A percentile compares a stretch with the other conserved stretches of the same genome.
phyloP scores from a whole-genome alignment of 768 basidiomycete genomes.

The Paxillus rubicundulus region DNA sequence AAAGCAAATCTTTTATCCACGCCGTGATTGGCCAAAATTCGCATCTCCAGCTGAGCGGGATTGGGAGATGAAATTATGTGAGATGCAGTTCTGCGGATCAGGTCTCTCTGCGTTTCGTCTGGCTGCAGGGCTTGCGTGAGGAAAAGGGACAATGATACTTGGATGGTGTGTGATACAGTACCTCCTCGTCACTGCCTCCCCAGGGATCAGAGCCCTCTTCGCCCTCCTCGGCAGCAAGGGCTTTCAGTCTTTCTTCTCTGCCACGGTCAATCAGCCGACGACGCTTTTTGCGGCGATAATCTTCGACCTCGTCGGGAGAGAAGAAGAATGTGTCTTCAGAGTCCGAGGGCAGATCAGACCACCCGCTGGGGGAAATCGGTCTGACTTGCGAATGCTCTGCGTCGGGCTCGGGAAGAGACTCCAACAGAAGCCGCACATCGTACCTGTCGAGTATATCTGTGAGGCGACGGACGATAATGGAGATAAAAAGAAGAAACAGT shows the following conservation, averaged over 20 bases:
- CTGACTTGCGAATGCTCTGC: background rate
- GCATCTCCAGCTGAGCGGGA: conserved; percentile 79
- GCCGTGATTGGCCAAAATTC: conserved; percentile 85
- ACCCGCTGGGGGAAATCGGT: conserved; percentile 56
- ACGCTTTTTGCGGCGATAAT: conserved; percentile 67
- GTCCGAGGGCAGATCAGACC: conserved; percentile 86
- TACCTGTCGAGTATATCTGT: conserved; percentile 49
- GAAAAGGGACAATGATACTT: background rate
- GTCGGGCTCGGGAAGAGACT: conserved; percentile 38
- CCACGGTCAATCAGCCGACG: conserved; percentile 55
- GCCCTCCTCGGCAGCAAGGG: conserved; percentile 46
- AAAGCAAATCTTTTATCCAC: conserved; percentile 78
- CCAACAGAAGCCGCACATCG: conserved; percentile 74
- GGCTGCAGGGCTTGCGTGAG: conserved; percentile 40
- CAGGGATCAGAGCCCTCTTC: conserved; percentile 48
- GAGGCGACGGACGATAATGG: conserved; percentile 16
- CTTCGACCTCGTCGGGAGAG: conserved; percentile 60
- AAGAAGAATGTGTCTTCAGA: conserved; percentile 85
- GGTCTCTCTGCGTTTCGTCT: conserved; percentile 52
- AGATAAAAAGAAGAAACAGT: conserved; percentile 17
- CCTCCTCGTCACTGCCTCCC: conserved; percentile 75
- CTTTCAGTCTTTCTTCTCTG: conserved; percentile 65
- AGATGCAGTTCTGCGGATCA: conserved; percentile 74
- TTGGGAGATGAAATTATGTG: conserved; percentile 73
- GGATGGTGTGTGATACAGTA: conserved; percentile 18